Percentiles rank a stretch among this genome's conserved stretches.
Evolutionary conservation across 2,329 filamentous ascomycete genomes (phyloP).

Genomic region (Aschersonia sp.): DNA sequence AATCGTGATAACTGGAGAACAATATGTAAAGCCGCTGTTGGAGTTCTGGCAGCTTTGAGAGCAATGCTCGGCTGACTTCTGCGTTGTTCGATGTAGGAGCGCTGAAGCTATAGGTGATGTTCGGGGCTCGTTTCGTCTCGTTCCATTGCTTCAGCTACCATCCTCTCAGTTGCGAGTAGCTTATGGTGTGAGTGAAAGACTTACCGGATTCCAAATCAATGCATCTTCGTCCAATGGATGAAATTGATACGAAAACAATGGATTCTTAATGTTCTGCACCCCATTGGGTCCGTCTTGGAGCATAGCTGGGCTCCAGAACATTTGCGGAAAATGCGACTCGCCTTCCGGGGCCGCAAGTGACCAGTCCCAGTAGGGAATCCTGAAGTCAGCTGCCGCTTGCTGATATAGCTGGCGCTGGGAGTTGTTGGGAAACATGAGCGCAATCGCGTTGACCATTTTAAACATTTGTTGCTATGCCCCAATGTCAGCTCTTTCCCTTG

Average conservation of each 20-base stretch:
- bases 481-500: constrained; percentile 5
- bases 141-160: constrained; percentile 42
- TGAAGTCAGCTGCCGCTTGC: constrained; percentile 33
- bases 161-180: background rate
- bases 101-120: constrained; percentile 12
- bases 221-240: constrained; percentile 42
- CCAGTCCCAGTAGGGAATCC: constrained; percentile 48
- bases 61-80: constrained; percentile 30
- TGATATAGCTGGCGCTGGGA: constrained; percentile 33
- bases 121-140: constrained; percentile 43
- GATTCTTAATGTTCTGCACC: constrained; percentile 41
- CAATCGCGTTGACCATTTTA: constrained; percentile 25
- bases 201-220: constrained; percentile 44
- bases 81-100: constrained; percentile 40
- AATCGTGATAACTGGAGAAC: constrained; percentile 52
- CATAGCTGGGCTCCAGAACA: constrained; percentile 33
- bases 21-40: constrained; percentile 53
- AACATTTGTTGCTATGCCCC: constrained; percentile 20
- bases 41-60: constrained; percentile 33
- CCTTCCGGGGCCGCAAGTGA: constrained; percentile 31
- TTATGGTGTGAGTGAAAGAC: constrained; percentile 10
- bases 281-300: constrained; percentile 41
- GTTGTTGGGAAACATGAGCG: constrained; percentile 30
- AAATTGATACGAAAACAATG: constrained; percentile 46
- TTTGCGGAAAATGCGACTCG: constrained; percentile 28